These are phyloP conservation scores for Rasamsonia emersonii DNA, from an alignment of 2,329 filamentous ascomycete genomes.

Conservation along the genomic window DNA sequence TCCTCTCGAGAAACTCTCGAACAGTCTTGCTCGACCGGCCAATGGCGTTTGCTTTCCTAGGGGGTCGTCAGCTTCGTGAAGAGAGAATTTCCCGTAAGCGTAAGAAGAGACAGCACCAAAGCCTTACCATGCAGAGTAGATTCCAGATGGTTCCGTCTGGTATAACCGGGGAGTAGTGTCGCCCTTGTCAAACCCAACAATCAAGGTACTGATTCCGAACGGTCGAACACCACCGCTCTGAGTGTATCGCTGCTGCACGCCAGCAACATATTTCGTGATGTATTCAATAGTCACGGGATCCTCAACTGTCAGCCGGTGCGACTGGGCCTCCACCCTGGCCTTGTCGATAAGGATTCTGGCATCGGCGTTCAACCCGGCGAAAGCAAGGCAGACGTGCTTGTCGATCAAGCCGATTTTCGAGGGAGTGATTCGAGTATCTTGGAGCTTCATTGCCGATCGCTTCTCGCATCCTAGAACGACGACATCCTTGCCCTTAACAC, in stretches of 20 bases:
- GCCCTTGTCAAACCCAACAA: constrained; percentile 96
- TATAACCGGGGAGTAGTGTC: constrained; percentile 84
- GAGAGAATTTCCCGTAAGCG: not conserved
- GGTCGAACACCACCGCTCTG: constrained; percentile 96
- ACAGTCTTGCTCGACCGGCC: constrained; percentile 98
- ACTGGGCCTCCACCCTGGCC: constrained; percentile 92
- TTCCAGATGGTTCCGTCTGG: constrained; percentile 98
- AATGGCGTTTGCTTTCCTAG: constrained; percentile 98
- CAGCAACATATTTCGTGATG: constrained; percentile 97
- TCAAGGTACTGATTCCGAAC: constrained; percentile 97
- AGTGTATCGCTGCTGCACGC: constrained; percentile 97
- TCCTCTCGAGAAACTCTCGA: constrained; percentile 94
- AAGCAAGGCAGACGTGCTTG: constrained; percentile 91
- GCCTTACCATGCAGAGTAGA: constrained; percentile 92
- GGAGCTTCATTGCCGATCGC: constrained; percentile 97
- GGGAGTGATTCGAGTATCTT: constrained; percentile 97
- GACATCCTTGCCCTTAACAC: constrained; percentile 88
- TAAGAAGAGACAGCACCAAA: not conserved
- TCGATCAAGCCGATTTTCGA: constrained; percentile 98
- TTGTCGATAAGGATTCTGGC: constrained; percentile 97
- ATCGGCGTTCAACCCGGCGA: constrained; percentile 94
- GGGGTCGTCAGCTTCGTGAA: constrained; percentile 10
- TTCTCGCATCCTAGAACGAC: constrained; percentile 98
- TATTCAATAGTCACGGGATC: constrained; percentile 98
- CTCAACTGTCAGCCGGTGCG: constrained; percentile 91